Base-by-base conservation (phyloP, 2,329 filamentous ascomycete genomes). In the Venturia effusa region DNA sequence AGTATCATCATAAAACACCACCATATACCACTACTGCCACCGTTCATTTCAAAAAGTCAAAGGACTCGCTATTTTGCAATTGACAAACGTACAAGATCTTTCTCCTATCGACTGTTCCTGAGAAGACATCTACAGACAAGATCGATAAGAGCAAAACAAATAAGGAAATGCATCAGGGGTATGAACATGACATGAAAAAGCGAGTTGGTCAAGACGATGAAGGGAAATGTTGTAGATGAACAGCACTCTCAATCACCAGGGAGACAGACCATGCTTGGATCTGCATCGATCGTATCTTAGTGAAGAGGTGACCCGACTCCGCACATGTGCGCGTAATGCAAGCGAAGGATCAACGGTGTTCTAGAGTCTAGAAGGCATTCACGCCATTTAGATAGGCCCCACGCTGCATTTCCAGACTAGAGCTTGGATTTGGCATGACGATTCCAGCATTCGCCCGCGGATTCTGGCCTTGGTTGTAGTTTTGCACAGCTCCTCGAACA, bases 281-380 rank as follows among this genome's bases (percentile, higher is more conserved):
- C 13, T 57, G 6, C 15, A 57, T 34, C 51, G 34, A 17, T 57
- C 27, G 30, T 34, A 34, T 34, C 51, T 57, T 34, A 57, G 30
- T 17, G 27, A 17, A 57, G 51, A 57, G 27, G 24, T 17, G 10
- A 34, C 27, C 22, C 51, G 51, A 34, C 30, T 57, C 15, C 51
- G 51, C 17, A 30, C 27, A 34, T 13, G 15, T 57, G 34, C 51
- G 51, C 51, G 27, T 34, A 57, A 30, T 32, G 51, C 34, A 57
- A 57, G 51, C 51, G 27, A 19, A 34, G n/a, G 11, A 32, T 34
- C 27, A 41, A 22, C 34, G 11, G 13, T 41, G 37, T 17, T 27
- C 24, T 30, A 24, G 10, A 27, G n/a, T 63, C 27, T 51, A 63
- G 51, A 63, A 63, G n/a, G 61, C 61, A 40, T 59, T 63, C n/a